Percentiles rank a stretch among this genome's conserved stretches.
phyloP scores from a whole-genome alignment of 2,329 filamentous ascomycete species.

The Penicillium sclerotiorum region DNA sequence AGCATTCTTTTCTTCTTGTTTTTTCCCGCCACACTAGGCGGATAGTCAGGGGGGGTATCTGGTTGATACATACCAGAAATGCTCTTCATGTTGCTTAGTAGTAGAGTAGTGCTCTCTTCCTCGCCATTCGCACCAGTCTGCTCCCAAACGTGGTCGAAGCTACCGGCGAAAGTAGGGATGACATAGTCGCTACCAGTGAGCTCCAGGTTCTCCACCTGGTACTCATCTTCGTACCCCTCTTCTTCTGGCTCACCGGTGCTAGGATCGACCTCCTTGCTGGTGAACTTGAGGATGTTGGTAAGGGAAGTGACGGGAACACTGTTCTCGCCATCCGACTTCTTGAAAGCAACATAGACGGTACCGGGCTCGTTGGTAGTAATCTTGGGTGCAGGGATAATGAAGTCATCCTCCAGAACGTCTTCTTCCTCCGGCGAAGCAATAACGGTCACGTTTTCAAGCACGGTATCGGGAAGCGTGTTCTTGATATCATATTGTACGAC shows the following conservation, averaged over 20 bases:
- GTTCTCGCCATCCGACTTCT: conserved; percentile 73
- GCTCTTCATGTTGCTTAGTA: conserved; percentile 83
- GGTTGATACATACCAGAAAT: conserved; percentile 73
- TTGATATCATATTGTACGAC: conserved; percentile 97
- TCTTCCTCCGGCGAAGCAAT: conserved; percentile 78
- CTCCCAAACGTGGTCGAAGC: conserved; percentile 95
- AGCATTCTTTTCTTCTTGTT: conserved; percentile 18
- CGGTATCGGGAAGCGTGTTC: conserved; percentile 89
- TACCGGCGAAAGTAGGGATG: conserved; percentile 87
- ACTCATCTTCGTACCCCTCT: conserved; percentile 92
- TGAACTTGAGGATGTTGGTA: conserved; percentile 93
- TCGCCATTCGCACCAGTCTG: conserved; percentile 87
- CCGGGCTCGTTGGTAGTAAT: conserved; percentile 84
- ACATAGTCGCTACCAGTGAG: conserved; percentile 92
- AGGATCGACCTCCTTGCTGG: conserved; percentile 96
- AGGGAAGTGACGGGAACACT: conserved; percentile 81
- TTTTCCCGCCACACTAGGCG: no score
- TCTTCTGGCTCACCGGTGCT: conserved; percentile 92
- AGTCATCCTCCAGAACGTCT: conserved; percentile 76
- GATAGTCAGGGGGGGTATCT: background rate
- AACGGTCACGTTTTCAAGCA: conserved; percentile 86
- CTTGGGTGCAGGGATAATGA: conserved; percentile 86
- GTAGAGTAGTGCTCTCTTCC: conserved; percentile 87
- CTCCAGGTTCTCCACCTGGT: conserved; percentile 92
- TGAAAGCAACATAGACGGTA: conserved; percentile 93